phyloP scores from a whole-genome alignment of 495 filamentous ascomycete genomes.

The Neurospora tetrasperma region DNA sequence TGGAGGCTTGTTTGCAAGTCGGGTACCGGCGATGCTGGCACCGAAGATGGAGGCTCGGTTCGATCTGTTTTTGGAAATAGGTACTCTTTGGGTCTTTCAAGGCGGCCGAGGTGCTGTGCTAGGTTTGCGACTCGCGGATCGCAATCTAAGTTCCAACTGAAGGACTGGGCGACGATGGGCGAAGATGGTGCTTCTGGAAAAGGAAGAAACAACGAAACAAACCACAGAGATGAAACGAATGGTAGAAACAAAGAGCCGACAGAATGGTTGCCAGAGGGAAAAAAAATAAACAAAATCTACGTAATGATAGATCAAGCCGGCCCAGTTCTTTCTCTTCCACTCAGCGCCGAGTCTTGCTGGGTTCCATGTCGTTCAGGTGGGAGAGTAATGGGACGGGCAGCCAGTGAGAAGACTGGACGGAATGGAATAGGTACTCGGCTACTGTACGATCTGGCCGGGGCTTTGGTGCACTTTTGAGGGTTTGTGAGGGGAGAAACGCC shows the following conservation, averaged over 20 bases:
- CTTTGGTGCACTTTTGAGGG: background rate
- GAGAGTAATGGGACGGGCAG: background rate
- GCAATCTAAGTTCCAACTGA: background rate
- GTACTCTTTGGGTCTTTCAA: background rate
- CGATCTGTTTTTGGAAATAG: background rate
- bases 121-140: background rate
- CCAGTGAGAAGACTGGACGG: background rate
- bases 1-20: background rate
- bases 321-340: background rate
- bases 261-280: background rate
- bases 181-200: background rate
- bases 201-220: background rate
- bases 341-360: background rate
- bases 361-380: background rate
- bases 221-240: background rate
- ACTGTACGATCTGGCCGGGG: background rate
- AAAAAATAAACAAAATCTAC: background rate
- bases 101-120: background rate
- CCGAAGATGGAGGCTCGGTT: background rate
- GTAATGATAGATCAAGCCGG: background rate
- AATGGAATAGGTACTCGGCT: background rate
- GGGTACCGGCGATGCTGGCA: background rate
- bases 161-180: background rate
- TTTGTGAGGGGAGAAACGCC: background rate
- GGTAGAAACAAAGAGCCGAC: background rate